These are phyloP conservation scores for Fusarium beomiforme DNA, from an alignment of 2,329 filamentous ascomycete species.

Conservation along the genomic window DNA sequence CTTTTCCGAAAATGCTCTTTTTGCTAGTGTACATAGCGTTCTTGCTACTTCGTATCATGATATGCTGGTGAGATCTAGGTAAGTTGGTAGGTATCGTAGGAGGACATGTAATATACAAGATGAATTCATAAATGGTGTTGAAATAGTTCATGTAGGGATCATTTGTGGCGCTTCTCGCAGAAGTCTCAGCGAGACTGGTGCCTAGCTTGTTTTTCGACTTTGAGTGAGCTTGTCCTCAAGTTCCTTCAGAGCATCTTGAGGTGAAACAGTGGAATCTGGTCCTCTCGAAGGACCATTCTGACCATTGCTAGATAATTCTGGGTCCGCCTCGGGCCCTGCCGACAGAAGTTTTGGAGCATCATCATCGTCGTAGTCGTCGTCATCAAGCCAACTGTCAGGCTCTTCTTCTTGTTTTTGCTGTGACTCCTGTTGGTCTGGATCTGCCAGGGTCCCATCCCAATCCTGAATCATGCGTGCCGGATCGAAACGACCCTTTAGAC, in stretches of 20 bases:
- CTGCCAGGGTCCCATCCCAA: constrained; percentile 14
- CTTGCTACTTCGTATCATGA: background rate
- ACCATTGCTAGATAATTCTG: background rate
- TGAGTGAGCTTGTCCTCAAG: background rate
- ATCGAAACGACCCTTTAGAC: constrained; percentile 37
- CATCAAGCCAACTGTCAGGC: constrained; percentile 12
- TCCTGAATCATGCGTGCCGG: constrained; percentile 33
- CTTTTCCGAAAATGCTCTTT: background rate
- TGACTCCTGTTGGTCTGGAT: background rate
- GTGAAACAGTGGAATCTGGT: background rate
- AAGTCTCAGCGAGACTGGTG: background rate
- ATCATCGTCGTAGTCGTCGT: background rate
- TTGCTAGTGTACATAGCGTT: constrained; percentile 29
- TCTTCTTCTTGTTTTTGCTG: background rate
- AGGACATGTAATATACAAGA: constrained; percentile 21
- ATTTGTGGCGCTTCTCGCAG: background rate
- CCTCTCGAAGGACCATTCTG: background rate
- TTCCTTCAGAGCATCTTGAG: background rate
- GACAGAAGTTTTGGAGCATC: background rate
- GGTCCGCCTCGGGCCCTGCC: background rate
- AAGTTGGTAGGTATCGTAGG: background rate
- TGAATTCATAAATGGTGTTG: background rate
- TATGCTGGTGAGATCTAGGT: background rate
- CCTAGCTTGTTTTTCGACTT: background rate
- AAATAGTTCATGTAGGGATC: background rate